Base-by-base conservation (phyloP, 345 rosid genomes). In the Eucalyptus dawsonii region DNA sequence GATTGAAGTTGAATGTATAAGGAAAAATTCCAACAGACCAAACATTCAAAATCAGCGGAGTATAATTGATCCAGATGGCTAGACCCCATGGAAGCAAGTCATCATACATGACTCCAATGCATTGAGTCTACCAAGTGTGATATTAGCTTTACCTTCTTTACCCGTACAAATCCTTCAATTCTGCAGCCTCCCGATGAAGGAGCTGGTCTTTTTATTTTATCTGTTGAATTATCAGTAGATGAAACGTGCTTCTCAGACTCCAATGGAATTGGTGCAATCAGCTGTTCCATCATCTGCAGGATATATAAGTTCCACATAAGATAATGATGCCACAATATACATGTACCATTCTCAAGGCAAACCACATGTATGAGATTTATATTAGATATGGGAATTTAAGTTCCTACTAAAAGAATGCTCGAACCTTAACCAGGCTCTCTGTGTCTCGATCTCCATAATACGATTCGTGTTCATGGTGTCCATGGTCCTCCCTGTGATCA, bases 381-480 rank as follows among this genome's bases (percentile, higher is more conserved):
- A 37, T 87, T 54, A 51, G 31, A 50, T 53, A 51, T 11, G 56
- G 44, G 47, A 86, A 51, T 27, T 53, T 19, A 34, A 86, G 45
- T 86, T n/a, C 51, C 44, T 25, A 25, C 37, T 31, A 16, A 31
- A 87, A 60, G 24, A 91, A 60, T 21, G 53, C 86, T 86, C 86
- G 62, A 90, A 96, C 99, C 99, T 96, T 94, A 86, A 98, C 97
- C 93, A 98, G 95, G 93, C 95, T 94, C 9, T 98, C 99, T 65
- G 99, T 96, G 92, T 98, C 98, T 89, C 99, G 97, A 93, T 98
- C 97, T 92, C 99, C 99, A 94, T 98, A 97, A 92, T 98, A 98
- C 50, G 99, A 96, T 91, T 98, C 99, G 93, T 98, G 99, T 9
- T 97, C 98, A 90, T 98, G 99, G 89, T 95, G 99, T 85, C 97